phyloP scores from a whole-genome alignment of 2,329 filamentous ascomycete genomes.

The Cucurbitaria berberidis region DNA sequence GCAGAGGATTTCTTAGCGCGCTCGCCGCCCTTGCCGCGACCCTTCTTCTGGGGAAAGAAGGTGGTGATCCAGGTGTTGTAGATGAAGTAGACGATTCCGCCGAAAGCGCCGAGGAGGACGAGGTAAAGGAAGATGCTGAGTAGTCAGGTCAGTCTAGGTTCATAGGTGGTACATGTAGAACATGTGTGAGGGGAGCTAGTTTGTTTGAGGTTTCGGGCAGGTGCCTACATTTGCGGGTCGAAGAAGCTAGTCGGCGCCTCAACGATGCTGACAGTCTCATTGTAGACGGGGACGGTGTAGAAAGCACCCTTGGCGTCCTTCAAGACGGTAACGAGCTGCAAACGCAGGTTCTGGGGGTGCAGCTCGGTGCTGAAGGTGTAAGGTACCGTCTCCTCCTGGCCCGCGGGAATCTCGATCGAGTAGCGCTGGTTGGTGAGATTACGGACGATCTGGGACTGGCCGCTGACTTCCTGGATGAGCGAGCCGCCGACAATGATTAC shows the following conservation, averaged over 20 bases:
- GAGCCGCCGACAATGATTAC: conserved; percentile 79
- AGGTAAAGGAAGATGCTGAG: conserved; percentile 94
- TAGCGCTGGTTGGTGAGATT: conserved; percentile 84
- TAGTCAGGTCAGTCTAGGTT: conserved; percentile 16
- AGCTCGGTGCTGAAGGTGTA: conserved; percentile 90
- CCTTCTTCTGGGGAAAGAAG: conserved; percentile 85
- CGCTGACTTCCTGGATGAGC: conserved; percentile 65
- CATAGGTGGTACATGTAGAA: not conserved
- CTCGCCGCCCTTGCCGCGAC: conserved; percentile 67
- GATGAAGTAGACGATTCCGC: conserved; percentile 87
- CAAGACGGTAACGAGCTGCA: conserved; percentile 79
- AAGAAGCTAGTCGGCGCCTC: conserved; percentile 91
- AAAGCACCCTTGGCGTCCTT: conserved; percentile 69
- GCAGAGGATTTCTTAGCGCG: conserved; percentile 66
- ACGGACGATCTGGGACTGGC: conserved; percentile 68
- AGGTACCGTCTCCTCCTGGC: conserved; percentile 75
- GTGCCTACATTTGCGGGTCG: conserved; percentile 88
- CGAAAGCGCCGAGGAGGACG: conserved; percentile 80
- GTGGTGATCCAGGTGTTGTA: conserved; percentile 98
- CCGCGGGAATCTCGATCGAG: conserved; percentile 73
- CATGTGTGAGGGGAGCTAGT: not conserved
- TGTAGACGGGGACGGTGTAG: conserved; percentile 80
- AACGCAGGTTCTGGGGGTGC: conserved; percentile 84
- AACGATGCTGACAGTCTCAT: conserved; percentile 83
- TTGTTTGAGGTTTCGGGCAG: not conserved